phyloP scores from a whole-genome alignment of 352 stramenopile genomes.

The Phytophthora nicotianae region DNA sequence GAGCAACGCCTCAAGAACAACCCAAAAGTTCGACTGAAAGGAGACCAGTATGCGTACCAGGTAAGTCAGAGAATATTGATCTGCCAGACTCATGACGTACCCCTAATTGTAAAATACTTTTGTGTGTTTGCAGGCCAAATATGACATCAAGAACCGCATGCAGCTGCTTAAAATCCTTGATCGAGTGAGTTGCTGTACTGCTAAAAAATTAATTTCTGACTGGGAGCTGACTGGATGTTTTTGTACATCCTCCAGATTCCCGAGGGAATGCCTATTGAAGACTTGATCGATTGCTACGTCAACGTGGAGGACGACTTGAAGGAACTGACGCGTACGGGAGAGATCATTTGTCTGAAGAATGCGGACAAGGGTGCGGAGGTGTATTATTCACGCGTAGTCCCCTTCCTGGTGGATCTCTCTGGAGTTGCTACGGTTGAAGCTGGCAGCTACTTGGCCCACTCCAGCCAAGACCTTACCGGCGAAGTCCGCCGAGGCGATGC shows the following conservation, averaged over 20 bases:
- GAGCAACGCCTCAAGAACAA: conserved; percentile 88
- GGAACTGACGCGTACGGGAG: conserved; percentile 69
- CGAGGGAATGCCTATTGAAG: conserved; percentile 82
- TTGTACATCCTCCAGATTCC: conserved; percentile 51
- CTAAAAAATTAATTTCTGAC: conserved; percentile 1
- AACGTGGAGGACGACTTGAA: conserved; percentile 81
- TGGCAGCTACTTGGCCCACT: conserved; percentile 70
- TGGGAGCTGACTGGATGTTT: conserved; percentile 5
- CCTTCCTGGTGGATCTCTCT: conserved; percentile 80
- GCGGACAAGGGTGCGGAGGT: conserved; percentile 78
- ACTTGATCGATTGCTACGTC: conserved; percentile 85
- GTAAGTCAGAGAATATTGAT: conserved; percentile 17
- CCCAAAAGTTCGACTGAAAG: conserved; percentile 79
- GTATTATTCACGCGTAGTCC: conserved; percentile 69
- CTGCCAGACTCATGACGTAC: background rate
- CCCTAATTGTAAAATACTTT: background rate
- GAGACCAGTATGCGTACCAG: conserved; percentile 84
- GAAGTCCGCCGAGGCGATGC: conserved; percentile 82
- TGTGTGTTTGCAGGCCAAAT: conserved; percentile 68
- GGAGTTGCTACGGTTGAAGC: conserved; percentile 74
- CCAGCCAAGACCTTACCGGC: conserved; percentile 64
- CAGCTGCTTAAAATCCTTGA: conserved; percentile 84
- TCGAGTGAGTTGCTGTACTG: conserved; percentile 36
- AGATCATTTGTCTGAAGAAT: conserved; percentile 89
- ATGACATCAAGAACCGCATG: conserved; percentile 85